Evolutionary conservation across 805 yeast species (phyloP), one percentile per base, ranked within the genome.

Genomic region (Novakomyces olei): DNA sequence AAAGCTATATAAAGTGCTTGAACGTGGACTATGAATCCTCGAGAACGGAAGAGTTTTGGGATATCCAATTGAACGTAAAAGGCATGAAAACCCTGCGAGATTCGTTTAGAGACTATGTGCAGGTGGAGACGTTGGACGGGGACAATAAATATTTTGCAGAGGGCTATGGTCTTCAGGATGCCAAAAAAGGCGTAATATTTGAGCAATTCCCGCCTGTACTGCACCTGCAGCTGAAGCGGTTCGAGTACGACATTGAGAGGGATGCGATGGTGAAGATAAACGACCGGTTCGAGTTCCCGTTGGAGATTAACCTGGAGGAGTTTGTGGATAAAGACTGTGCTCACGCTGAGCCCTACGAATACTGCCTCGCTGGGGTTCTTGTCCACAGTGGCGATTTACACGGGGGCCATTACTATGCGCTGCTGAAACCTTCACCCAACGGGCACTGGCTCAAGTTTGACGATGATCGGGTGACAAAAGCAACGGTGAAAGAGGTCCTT

Each of bases 331-430:
- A 67, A 27, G 66, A 60, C 29, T 54, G 57, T 1, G 54, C 56
- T 9, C 48, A 38, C 22, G 49, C 46, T 17, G 72, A 72, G 38
- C 64, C 76, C 38, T 76, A 83, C 72, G 70, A 61, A 23, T 88
- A 88, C 50, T 71, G 68, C 33, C 56, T 88, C 17, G 94, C 85
- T 51, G 94, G 96, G 7, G 98, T 88, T 2, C 58, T 88, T 36
- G 95, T 88, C 8, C 99, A 88, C 50, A 74, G 81, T 27, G 99
- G 99, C 37, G 93, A 85, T 46, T 73, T 88, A 32, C 77, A 92
- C 7, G 77, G 83, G 29, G 99, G 99, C 15, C 99, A 88, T 49
- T 88, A 88, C 52, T 88, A 88, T 47, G 88, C 98, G 0, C 65
- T 88, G 69, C 71, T 88, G 33, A 81, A 72, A 50, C 96, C 96